phyloP scores from a whole-genome alignment of 257 asterid genomes.

The Paulownia fortunei region DNA sequence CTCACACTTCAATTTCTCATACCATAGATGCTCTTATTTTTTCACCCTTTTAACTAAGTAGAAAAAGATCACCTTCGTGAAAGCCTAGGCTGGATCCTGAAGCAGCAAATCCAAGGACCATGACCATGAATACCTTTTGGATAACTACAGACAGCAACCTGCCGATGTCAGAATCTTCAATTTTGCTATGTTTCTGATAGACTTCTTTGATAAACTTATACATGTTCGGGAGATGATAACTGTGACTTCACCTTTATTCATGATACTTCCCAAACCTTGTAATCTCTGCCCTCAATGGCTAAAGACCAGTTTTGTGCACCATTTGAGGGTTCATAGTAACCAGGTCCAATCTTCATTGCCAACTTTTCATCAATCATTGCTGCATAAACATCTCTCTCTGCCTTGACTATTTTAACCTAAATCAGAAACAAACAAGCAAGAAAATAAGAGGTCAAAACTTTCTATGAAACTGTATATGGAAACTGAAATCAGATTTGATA shows the following conservation, averaged over 20 bases:
- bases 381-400: slow-evolving; percentile 91
- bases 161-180: not conserved
- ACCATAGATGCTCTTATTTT: not conserved
- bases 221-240: not conserved
- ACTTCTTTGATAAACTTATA: not conserved
- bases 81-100: slow-evolving; percentile 4
- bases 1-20: slow-evolving; percentile 18
- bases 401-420: slow-evolving; percentile 74
- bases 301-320: slow-evolving; percentile 63
- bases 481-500: not conserved
- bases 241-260: slow-evolving; percentile 21
- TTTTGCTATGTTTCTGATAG: not conserved
- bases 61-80: not conserved
- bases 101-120: slow-evolving; percentile 8
- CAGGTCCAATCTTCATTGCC: slow-evolving; percentile 94
- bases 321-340: slow-evolving; percentile 71
- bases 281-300: slow-evolving; percentile 71
- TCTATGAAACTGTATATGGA: not conserved
- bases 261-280: slow-evolving; percentile 80
- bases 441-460: slow-evolving; percentile 9
- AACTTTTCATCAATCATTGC: slow-evolving; percentile 81
- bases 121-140: not conserved
- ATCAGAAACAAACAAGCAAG: slow-evolving; percentile 11
- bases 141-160: not conserved
- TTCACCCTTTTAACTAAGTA: not conserved